Evolutionary conservation across 805 yeast species (phyloP).

Genomic region (Zygosaccharomyces lentus): DNA sequence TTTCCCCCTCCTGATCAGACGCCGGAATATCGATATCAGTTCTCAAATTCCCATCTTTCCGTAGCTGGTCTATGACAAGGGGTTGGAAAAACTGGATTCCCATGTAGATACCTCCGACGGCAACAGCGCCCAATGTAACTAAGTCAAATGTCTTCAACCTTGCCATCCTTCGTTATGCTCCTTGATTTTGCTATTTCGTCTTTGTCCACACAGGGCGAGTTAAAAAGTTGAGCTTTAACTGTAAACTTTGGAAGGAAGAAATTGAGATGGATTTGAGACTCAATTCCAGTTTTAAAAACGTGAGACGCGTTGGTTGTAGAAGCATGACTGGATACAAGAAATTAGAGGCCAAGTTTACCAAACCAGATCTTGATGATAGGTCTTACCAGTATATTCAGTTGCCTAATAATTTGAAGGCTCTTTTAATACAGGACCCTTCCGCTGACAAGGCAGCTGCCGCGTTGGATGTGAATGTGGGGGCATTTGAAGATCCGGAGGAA

Average conservation of each 20-base stretch:
- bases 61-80: conserved; percentile 58
- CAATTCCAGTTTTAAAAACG: not conserved
- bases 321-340: conserved; percentile 15
- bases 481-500: conserved; percentile 61
- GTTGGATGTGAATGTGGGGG: conserved; percentile 71
- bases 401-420: conserved; percentile 53
- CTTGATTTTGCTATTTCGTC: not conserved
- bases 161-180: conserved; percentile 20
- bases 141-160: conserved; percentile 31
- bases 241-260: not conserved
- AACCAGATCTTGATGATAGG: conserved; percentile 64
- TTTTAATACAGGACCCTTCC: conserved; percentile 62
- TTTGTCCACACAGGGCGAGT: conserved; percentile 1
- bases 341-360: conserved; percentile 29
- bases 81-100: conserved; percentile 69
- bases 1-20: conserved; percentile 43
- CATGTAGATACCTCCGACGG: conserved; percentile 43
- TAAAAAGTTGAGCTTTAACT: conserved; percentile 1
- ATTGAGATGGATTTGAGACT: not conserved
- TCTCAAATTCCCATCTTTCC: conserved; percentile 62
- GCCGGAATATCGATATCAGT: conserved; percentile 55
- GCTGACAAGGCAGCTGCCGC: conserved; percentile 79
- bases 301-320: not conserved
- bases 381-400: conserved; percentile 61
- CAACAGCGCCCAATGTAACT: conserved; percentile 25